A percentile compares a stretch with the other conserved stretches of the same genome.
These are phyloP conservation scores for Hyphopichia fennica DNA, from an alignment of 1,139 yeast genomes.

Conservation along the genomic window DNA sequence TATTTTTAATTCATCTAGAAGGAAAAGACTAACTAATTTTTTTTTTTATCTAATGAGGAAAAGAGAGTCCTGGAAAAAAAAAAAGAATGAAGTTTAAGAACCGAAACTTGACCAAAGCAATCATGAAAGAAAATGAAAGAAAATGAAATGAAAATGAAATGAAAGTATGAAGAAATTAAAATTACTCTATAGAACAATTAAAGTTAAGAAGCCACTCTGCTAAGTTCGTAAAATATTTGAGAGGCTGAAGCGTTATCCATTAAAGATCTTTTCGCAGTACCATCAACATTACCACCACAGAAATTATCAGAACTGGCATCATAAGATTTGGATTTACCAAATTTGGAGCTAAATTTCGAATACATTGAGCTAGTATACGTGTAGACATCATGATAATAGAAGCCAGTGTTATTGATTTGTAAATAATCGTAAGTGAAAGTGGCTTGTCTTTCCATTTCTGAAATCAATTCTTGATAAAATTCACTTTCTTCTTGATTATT, in stretches of 20 bases:
- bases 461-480: conserved; percentile 1
- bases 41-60: too few species aligned
- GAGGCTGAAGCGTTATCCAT: conserved; percentile 16
- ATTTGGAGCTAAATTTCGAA: conserved; percentile 6
- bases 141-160: not conserved
- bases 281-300: conserved; percentile 8
- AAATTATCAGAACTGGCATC: conserved; percentile 6
- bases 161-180: not conserved
- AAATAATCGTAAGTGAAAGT: conserved; percentile 12
- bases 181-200: not conserved
- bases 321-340: conserved; percentile 3
- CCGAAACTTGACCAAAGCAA: not conserved
- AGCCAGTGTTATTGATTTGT: conserved; percentile 11
- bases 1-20: too few species aligned
- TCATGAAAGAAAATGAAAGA: not conserved
- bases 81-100: too few species aligned
- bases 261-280: conserved; percentile 10
- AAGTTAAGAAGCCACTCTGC: conserved; percentile 6
- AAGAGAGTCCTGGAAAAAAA: too few species aligned
- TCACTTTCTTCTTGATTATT: not conserved
- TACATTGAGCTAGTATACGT: conserved; percentile 8
- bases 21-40: too few species aligned
- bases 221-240: conserved; percentile 12
- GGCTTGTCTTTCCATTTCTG: conserved; percentile 15
- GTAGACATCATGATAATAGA: conserved; percentile 7